These are phyloP conservation scores for Triticum monococcum DNA, from an alignment of 176 grass and related monocot genomes.

Conservation along the genomic window DNA sequence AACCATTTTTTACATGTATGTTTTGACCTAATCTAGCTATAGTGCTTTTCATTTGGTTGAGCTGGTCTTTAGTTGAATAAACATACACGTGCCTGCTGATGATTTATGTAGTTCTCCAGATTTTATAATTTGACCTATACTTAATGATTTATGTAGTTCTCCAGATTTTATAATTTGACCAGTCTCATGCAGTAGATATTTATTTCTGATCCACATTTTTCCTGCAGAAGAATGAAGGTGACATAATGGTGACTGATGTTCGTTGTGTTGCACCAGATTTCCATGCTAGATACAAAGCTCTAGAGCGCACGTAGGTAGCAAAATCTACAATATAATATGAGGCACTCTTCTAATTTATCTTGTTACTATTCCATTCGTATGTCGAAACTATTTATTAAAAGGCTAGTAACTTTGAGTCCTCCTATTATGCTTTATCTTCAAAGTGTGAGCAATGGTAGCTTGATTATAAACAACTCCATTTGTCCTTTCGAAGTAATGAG, in stretches of 20 bases:
- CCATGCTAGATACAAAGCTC: slow-evolving; percentile 93
- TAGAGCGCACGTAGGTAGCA: slow-evolving; percentile 89
- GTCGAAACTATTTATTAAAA: slow-evolving; percentile 20
- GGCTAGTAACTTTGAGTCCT: background rate
- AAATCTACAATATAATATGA: slow-evolving; percentile 25
- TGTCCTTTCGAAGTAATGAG: slow-evolving; percentile 11
- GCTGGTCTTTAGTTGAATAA: slow-evolving; percentile 13
- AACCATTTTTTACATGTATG: slow-evolving; percentile 93
- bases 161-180: background rate
- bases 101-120: background rate
- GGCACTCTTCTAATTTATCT: slow-evolving; percentile 15
- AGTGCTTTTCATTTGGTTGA: slow-evolving; percentile 1
- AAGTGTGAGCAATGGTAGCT: slow-evolving; percentile 13
- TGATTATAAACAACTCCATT: slow-evolving; percentile 8
- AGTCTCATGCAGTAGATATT: slow-evolving; percentile 27
- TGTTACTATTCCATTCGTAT: slow-evolving; percentile 25
- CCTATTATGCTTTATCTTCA: slow-evolving; percentile 1
- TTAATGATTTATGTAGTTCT: background rate
- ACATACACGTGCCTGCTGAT: background rate
- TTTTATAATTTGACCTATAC: background rate
- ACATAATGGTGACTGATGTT: slow-evolving; percentile 92
- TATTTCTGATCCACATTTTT: slow-evolving; percentile 26
- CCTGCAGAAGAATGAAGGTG: slow-evolving; percentile 88
- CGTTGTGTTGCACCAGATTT: slow-evolving; percentile 74
- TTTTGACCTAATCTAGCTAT: slow-evolving; percentile 18